Evolutionary conservation across 2,329 filamentous ascomycete species (phyloP), one percentile per base, ranked within the genome.

Genomic region (Rasamsonia emersonii): DNA sequence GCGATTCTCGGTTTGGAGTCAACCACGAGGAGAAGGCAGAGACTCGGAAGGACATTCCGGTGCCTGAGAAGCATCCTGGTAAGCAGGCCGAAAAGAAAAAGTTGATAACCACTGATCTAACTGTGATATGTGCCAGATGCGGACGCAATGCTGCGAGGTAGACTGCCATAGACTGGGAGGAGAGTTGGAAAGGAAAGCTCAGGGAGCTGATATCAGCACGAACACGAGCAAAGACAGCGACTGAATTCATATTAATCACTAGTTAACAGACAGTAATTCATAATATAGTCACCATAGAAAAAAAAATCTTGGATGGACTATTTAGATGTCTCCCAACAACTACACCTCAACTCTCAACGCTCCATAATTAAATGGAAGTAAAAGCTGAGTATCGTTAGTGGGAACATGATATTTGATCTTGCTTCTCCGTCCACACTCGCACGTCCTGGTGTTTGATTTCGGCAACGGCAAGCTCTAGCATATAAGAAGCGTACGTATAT

Each of bases 401-500:
- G 56, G 59, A 41, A 48, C 46, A 48, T 43, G 44, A 31, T 41
- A 58, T 40, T 67, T 57, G 53, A 54, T 72, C 58, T 73, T 64
- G 69, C 69, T 72, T 70, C 68, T 58, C 50, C 65, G 65, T 73
- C 69, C 67, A 73, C 69, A 71, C 69, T 65, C 58, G 61, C 62
- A 50, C 65, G 62, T 61, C 65, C 65, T 68, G 56, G 56, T 57
- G 49, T 49, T 56, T 37, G 41, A 58, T 54, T 58, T 61, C 54
- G 64, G 51, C 59, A 59, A 64, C 61, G 67, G 59, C 66, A 61
- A 63, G 69, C 68, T 73, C 69, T 73, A 73, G 69, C 69, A 62
- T 62, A 55, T 60, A 53, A 61, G 62, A 66, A 67, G 63, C 63
- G 44, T 31, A 31, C n/a, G n/a, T 7, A 6, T 9, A 13, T 13